phyloP scores from a whole-genome alignment of 345 rosid genomes.

The Luvunga scandens region DNA sequence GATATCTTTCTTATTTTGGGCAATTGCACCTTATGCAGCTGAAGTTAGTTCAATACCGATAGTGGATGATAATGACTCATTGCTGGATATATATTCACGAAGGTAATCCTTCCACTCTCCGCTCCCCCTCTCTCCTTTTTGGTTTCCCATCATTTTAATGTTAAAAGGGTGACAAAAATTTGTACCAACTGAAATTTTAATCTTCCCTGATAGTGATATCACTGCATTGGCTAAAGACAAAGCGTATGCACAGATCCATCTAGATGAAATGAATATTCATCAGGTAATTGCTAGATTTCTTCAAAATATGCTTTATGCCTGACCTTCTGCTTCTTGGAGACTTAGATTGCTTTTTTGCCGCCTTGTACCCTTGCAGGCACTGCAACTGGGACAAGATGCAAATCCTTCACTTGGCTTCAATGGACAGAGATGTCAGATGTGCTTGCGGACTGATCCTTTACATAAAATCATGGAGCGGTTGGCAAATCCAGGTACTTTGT shows the following conservation, averaged over 20 bases:
- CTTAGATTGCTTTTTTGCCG: background rate
- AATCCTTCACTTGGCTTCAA: conserved; percentile 45
- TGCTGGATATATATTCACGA: conserved; percentile 76
- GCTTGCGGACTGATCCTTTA: conserved; percentile 72
- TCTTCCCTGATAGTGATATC: conserved; percentile 55
- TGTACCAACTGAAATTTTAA: background rate
- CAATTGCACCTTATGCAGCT: conserved; percentile 44
- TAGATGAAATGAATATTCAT: conserved; percentile 82
- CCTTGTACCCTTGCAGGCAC: conserved; percentile 41
- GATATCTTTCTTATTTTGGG: conserved; percentile 8
- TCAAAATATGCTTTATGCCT: background rate
- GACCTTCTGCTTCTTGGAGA: background rate
- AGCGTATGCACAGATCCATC: conserved; percentile 90
- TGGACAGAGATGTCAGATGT: conserved; percentile 85
- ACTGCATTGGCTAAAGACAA: conserved; percentile 86
- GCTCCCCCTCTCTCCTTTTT: background rate
- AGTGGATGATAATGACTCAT: conserved; percentile 80
- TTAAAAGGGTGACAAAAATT: background rate
- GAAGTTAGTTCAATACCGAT: conserved; percentile 90
- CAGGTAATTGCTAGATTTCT: conserved; percentile 50
- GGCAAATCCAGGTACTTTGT: conserved; percentile 58
- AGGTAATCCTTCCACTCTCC: conserved; percentile 39
- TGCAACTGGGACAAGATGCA: conserved; percentile 78
- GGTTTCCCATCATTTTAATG: background rate
- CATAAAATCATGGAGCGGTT: conserved; percentile 83